A percentile compares a stretch with the other conserved stretches of the same genome.
phyloP scores from a whole-genome alignment of 2,329 filamentous ascomycete species.

The Diaporthe australafricana region DNA sequence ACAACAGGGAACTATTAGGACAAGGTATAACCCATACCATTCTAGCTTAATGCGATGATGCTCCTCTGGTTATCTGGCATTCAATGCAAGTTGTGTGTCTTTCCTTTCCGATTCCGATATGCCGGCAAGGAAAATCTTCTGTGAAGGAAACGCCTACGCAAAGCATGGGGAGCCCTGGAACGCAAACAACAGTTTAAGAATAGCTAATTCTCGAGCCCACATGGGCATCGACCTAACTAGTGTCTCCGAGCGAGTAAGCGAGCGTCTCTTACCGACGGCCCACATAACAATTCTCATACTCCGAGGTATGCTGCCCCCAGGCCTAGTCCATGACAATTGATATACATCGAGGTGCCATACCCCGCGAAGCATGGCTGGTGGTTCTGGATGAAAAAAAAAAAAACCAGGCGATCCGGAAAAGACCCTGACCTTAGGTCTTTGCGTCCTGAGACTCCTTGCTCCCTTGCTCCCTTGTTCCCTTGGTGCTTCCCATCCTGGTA shows the following conservation, averaged over 20 bases:
- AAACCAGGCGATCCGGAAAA: too few relatives aligned
- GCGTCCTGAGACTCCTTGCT: constrained; percentile 27
- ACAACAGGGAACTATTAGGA: too few relatives aligned
- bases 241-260: background rate
- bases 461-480: background rate
- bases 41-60: too few relatives aligned
- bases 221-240: background rate
- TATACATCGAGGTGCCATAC: constrained; percentile 21
- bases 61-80: too few relatives aligned
- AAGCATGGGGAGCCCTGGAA: too few relatives aligned
- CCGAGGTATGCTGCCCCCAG: background rate
- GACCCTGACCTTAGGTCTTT: background rate
- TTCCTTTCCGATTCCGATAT: background rate
- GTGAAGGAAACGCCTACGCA: background rate
- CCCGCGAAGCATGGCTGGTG: background rate
- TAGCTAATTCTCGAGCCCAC: constrained; percentile 1
- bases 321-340: constrained; percentile 1
- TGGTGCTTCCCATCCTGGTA: constrained; percentile 19
- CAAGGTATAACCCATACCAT: too few relatives aligned
- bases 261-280: background rate
- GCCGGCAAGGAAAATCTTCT: background rate
- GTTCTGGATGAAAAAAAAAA: too few relatives aligned
- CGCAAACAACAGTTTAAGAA: too few relatives aligned
- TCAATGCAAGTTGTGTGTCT: background rate
- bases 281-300: background rate